A percentile compares a stretch with the other conserved stretches of the same genome.
Evolutionary conservation across 345 rosid species (phyloP).

Genomic region (Combretum micranthum): DNA sequence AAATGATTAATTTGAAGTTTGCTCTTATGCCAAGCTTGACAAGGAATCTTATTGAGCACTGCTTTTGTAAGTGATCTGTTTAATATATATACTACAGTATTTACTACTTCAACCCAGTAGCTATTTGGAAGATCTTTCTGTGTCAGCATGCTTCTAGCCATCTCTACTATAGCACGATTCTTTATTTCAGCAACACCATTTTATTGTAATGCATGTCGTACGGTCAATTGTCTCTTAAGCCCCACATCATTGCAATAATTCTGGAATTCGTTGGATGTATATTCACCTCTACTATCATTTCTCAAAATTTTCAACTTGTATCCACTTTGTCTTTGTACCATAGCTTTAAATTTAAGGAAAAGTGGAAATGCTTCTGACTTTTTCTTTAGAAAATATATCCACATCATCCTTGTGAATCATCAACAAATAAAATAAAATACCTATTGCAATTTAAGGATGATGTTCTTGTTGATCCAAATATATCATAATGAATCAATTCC

Average conservation of each 20-base stretch:
- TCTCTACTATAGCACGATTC: constrained; percentile 1
- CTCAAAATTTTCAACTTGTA: not conserved
- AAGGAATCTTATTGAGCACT: no score
- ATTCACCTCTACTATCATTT: constrained; percentile 1
- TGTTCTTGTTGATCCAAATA: not conserved
- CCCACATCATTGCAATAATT: not conserved
- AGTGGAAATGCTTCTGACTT: not conserved
- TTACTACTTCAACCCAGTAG: constrained; percentile 1
- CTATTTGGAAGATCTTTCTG: not conserved
- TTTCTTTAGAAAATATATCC: constrained; percentile 2
- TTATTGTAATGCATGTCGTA: not conserved
- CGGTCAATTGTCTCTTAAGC: not conserved
- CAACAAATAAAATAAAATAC: not conserved
- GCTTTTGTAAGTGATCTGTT: no score
- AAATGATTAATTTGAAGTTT: no score
- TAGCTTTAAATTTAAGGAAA: not conserved
- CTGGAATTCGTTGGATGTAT: not conserved
- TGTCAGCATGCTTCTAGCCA: constrained; percentile 5
- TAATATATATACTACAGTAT: not conserved
- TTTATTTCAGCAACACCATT: not conserved
- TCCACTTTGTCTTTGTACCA: not conserved
- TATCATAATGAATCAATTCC: not conserved
- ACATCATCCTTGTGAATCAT: not conserved
- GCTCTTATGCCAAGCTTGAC: no score
- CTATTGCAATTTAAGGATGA: not conserved